phyloP scores from a whole-genome alignment of 192 early-diverging fungal genomes.

The Linnemannia hyalina region DNA sequence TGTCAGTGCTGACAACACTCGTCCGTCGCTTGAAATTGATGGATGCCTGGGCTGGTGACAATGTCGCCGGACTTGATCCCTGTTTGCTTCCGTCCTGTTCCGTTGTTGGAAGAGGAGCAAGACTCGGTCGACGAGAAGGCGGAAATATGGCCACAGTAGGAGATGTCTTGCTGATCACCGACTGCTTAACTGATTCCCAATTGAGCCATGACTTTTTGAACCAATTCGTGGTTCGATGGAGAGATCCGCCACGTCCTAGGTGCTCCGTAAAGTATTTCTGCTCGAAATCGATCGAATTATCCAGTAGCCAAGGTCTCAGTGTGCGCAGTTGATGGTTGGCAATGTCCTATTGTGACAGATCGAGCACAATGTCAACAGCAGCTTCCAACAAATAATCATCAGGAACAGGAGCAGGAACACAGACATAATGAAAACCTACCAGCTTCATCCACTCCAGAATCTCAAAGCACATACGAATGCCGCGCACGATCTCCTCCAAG shows the following conservation, averaged over 20 bases:
- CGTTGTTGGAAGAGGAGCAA: not conserved
- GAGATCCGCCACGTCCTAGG: conserved; percentile 28
- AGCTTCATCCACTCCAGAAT: conserved; percentile 73
- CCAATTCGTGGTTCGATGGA: conserved; percentile 47
- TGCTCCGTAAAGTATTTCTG: conserved; percentile 57
- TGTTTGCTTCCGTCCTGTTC: not conserved
- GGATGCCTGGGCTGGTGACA: not conserved
- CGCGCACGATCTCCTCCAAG: conserved; percentile 70
- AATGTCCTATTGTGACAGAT: conserved; percentile 41
- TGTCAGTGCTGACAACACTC: conserved; percentile 38
- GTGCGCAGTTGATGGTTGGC: conserved; percentile 57
- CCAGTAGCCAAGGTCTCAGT: conserved; percentile 52
- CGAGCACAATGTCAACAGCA: not conserved
- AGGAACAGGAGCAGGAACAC: not conserved
- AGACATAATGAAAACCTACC: conserved; percentile 33
- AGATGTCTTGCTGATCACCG: conserved; percentile 31
- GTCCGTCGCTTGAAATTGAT: conserved; percentile 30
- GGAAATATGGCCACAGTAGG: not conserved
- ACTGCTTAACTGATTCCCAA: conserved; percentile 44
- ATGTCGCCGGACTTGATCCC: not conserved
- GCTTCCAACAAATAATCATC: not conserved
- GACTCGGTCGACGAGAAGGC: conserved; percentile 9
- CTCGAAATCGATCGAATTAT: conserved; percentile 61
- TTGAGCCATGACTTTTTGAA: conserved; percentile 52
- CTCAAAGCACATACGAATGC: conserved; percentile 81